Conservation (phyloP, 169 alveolate genomes). For the Cyclospora cayetanensis region DNA sequence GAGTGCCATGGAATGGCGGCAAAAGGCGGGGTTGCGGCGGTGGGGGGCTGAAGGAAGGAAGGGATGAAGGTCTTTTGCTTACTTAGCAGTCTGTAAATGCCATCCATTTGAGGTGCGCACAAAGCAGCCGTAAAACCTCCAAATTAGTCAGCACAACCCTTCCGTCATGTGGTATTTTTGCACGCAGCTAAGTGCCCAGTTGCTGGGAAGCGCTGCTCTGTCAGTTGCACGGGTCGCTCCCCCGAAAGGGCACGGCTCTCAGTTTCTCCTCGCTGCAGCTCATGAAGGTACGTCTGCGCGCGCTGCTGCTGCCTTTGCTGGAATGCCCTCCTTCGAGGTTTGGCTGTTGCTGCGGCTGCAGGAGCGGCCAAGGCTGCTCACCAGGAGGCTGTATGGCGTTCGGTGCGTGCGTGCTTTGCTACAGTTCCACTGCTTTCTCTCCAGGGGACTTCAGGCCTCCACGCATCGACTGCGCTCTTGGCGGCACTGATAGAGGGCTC, state of each 20-base stretch:
- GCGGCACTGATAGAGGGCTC: background rate
- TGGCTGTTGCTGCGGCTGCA: background rate
- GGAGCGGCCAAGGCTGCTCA: background rate
- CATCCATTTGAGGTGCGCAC: no score
- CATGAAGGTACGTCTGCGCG: background rate
- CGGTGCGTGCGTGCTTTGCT: background rate
- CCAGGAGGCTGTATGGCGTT: background rate
- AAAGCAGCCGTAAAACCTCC: no score
- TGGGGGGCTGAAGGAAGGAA: no score
- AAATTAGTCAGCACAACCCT: no score
- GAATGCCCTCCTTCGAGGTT: background rate
- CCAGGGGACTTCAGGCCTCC: background rate
- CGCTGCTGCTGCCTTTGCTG: background rate
- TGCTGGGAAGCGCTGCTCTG: slow-evolving; percentile 15
- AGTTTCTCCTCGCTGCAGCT: background rate
- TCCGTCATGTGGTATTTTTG: no score
- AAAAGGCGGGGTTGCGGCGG: no score
- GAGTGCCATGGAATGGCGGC: no score
- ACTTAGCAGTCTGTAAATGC: no score
- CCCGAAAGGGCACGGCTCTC: background rate
- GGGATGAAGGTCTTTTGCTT: no score
- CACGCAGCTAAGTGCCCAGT: background rate
- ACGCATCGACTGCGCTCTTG: background rate
- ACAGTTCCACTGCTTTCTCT: background rate
- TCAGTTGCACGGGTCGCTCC: background rate